Base-by-base conservation (phyloP, 2,329 filamentous ascomycete species). In the Rhexocercosporidium sp. region DNA sequence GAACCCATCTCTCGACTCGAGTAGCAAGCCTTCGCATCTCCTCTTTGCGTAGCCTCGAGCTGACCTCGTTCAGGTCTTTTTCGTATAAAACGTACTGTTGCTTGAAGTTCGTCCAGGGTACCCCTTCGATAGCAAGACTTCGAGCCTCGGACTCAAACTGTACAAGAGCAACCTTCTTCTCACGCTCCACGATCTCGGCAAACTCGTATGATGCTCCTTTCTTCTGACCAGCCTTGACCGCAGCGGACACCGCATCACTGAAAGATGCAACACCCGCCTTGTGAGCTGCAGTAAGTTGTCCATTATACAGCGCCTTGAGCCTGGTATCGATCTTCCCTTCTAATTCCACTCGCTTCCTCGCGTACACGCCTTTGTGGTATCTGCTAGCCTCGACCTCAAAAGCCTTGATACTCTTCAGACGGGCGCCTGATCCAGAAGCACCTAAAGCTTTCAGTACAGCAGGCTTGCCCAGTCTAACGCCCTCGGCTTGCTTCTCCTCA, bases 291-390 rank as follows among this genome's bases (percentile, higher is more conserved):
- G 87, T 87, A 47, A 99, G 84, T 77, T 99, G 96, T n/a, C 92
- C 92, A 61, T 92, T 88, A 80, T 96, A 97, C 12, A 99, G 85
- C 1, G 90, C 83, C 82, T 97, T 98, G 62, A 99, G 85, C 39
- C 96, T 88, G n/a, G 88, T 85, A 77, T 98, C 96, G 46, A 97
- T 86, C 80, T 97, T 97, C 74, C 83, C 83, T 77, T 96, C 92
- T 8, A 99, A 85, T 77, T 99, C 96, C 1, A 88, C 85, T 70
- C 89, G 88, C 82, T 99, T 99, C 66, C 92, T 88, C 71, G 88
- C 85, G 79, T 96, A 99, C 18, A 99, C 96, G 20, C 91, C 94
- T 82, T 98, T 98, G 84, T 98, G 96, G 78, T 99, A 99, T 70
- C 96, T 87, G 77, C 94, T 94, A 1, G 96, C 96, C 77, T 97